These are phyloP conservation scores for Cadophora sp. DNA, from an alignment of 2,329 filamentous ascomycete genomes.

Conservation along the genomic window DNA sequence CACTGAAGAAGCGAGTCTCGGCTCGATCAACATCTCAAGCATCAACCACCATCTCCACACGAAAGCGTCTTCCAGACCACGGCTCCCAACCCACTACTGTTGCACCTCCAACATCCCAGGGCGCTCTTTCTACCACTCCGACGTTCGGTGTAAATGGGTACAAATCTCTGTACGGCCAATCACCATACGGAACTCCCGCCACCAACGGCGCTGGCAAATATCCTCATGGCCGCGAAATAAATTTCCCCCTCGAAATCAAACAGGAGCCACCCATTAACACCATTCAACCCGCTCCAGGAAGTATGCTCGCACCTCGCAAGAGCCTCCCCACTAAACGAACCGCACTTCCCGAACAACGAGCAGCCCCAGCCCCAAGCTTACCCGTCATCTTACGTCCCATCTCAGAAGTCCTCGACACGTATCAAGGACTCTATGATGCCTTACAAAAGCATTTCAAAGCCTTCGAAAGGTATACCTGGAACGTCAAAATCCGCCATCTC, in stretches of 20 bases:
- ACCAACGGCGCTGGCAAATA: neutral
- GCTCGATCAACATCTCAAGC: slow-evolving; percentile 13
- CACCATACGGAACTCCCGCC: slow-evolving; percentile 7
- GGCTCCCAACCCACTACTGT: neutral
- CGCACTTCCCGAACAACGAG: slow-evolving; percentile 1
- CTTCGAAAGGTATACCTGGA: slow-evolving; percentile 7
- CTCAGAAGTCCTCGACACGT: neutral
- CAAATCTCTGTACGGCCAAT: slow-evolving; percentile 3
- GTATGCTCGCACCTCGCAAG: slow-evolving; percentile 4
- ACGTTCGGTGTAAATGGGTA: slow-evolving; percentile 6
- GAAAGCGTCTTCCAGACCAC: slow-evolving; percentile 12
- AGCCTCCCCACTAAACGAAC: slow-evolving; percentile 4
- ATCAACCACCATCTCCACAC: neutral
- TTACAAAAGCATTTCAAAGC: neutral
- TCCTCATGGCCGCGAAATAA: slow-evolving; percentile 3
- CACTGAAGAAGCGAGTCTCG: slow-evolving; percentile 15
- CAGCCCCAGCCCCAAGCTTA: neutral
- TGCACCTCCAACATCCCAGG: neutral
- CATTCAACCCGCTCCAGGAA: slow-evolving; percentile 11
- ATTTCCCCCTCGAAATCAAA: neutral
- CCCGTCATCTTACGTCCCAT: slow-evolving; percentile 8
- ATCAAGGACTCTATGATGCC: neutral
- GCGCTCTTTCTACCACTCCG: neutral
- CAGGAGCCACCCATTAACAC: slow-evolving; percentile 9
- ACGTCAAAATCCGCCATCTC: slow-evolving; percentile 1